These are phyloP conservation scores for Diaporthe sp. DNA, from an alignment of 2,329 filamentous ascomycete species.

Conservation along the genomic window DNA sequence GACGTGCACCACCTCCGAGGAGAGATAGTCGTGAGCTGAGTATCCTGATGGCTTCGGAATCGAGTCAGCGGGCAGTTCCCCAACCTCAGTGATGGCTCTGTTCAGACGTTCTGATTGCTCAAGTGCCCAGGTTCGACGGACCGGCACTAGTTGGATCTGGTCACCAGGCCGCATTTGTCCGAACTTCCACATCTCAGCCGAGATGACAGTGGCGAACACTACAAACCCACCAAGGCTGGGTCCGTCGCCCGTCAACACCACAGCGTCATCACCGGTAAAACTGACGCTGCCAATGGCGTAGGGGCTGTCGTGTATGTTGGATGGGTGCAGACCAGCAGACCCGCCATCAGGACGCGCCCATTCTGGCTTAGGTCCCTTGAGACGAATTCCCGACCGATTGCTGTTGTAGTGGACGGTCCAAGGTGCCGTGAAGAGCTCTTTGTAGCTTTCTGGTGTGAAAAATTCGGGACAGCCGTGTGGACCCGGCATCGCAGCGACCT, in stretches of 20 bases:
- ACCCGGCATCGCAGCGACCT: background rate
- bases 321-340: background rate
- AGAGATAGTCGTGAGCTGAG: background rate
- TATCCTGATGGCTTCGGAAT: background rate
- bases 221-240: background rate
- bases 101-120: background rate
- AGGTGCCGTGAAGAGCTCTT: background rate
- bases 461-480: background rate
- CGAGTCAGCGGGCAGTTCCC: background rate
- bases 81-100: background rate
- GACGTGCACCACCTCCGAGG: background rate
- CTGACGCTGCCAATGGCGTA: background rate
- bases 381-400: background rate
- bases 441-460: background rate
- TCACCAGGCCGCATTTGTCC: background rate
- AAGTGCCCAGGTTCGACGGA: background rate
- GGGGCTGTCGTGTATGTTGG: background rate
- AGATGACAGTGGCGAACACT: background rate
- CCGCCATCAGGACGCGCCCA: background rate
- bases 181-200: background rate
- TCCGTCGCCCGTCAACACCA: background rate
- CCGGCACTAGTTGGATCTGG: background rate
- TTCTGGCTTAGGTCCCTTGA: background rate
- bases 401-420: conserved; percentile 2
- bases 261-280: background rate